A percentile compares a stretch with the other conserved stretches of the same genome.
These are phyloP conservation scores for Thalassiosira livingstoniorum DNA, from an alignment of 352 stramenopile genomes.

Conservation along the genomic window DNA sequence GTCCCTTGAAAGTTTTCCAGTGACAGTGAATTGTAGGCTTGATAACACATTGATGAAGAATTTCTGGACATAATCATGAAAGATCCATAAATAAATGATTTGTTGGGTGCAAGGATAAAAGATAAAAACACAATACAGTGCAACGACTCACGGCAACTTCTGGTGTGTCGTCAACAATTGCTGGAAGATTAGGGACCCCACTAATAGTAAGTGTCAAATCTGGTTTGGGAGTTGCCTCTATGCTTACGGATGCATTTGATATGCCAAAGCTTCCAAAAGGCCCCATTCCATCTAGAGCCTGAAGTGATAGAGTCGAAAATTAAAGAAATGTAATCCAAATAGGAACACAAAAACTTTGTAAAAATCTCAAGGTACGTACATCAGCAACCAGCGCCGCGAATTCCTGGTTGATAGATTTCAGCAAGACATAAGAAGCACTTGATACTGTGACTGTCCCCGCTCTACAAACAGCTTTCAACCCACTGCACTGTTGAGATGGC, in stretches of 20 bases:
- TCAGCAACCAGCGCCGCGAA: not conserved
- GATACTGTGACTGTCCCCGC: not conserved
- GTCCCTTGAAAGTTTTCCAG: no score
- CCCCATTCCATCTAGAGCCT: not conserved
- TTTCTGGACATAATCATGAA: no score
- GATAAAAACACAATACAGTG: no score
- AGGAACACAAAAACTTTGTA: no score
- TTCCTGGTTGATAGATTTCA: not conserved
- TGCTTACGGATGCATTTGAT: not conserved
- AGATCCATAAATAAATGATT: no score
- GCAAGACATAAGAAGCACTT: not conserved
- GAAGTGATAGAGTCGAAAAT: no score
- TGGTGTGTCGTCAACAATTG: not conserved
- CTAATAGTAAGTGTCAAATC: not conserved
- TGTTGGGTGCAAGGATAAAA: no score
- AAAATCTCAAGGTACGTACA: no score
- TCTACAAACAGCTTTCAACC: not conserved
- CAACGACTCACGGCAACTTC: not conserved
- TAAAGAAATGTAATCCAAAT: no score
- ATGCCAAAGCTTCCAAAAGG: slow-evolving; percentile 8
- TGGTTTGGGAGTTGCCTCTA: not conserved
- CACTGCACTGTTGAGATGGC: not conserved
- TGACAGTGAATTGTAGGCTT: no score
- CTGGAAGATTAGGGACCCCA: not conserved
- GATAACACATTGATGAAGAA: no score